Base-by-base conservation (phyloP, 345 rosid genomes). In the Aquilaria yunnanensis region DNA sequence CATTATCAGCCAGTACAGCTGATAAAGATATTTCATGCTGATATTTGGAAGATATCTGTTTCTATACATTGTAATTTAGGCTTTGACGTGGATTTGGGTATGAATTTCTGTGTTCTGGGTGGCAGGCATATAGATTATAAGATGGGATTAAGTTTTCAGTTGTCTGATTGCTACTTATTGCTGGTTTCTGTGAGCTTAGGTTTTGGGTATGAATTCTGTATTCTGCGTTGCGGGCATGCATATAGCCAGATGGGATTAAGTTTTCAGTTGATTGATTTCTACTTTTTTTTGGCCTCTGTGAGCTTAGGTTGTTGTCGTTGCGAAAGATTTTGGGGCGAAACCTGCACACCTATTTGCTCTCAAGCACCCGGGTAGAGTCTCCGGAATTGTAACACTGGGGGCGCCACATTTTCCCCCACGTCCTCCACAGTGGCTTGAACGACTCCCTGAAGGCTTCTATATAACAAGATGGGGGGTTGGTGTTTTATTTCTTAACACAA, bases 361-460 rank as follows among this genome's bases (percentile, higher is more conserved):
- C 52, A 66, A 72, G 47, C 76, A 83, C 37, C 79, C 77, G 1
- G 80, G 72, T 46, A 74, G 85, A 56, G 74, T 78, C 2, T 46
- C 65, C 2, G 85, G 85, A 9, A 56, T 83, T 30, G 71, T 80
- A 16, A 78, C 85, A 43, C 3, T 83, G 32, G 85, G 88, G 5
- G 66, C 54, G 10, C 85, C 88, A 2, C 74, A 45, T 53, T 6
- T 68, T 10, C 83, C 77, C 5, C 80, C 78, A 12, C 74, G 75
- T 50, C 47, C 56, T 4, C 0, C 14, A 5, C 47, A 51, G 33
- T 61, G 32, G 59, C 47, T 34, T 0, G 47, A 70, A 10, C 7
- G 32, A 45, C 85, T 83, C 49, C 88, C 88, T 51, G 80, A 76
- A 70, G 88, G 88, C 33, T 78, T 78, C 60, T 80, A 78, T 48